Evolutionary conservation across 441 rosid genomes (phyloP).

Genomic region (Adansonia rubrostipa): DNA sequence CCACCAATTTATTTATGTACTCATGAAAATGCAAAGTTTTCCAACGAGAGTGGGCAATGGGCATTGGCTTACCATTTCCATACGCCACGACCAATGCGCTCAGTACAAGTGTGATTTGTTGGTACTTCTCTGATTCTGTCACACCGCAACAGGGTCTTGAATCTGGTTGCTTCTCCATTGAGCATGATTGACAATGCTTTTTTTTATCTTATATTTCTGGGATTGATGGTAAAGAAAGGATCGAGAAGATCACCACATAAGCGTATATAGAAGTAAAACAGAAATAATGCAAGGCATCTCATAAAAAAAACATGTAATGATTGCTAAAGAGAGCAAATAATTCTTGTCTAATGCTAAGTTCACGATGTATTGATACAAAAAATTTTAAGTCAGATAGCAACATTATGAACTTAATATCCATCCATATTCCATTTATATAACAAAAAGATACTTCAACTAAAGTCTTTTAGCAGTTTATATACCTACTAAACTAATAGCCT

Average conservation of each 20-base stretch:
- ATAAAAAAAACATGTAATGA: neutral
- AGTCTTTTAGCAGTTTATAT: neutral
- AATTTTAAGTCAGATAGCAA: conserved; percentile 16
- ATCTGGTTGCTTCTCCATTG: neutral
- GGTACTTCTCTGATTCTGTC: neutral
- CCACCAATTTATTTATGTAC: neutral
- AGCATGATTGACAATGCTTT: neutral
- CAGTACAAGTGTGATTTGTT: neutral
- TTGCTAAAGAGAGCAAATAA: neutral
- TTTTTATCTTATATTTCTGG: neutral
- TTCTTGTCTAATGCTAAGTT: neutral
- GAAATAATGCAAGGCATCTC: conserved; percentile 5
- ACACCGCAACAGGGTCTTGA: neutral
- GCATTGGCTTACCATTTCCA: neutral
- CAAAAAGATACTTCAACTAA: conserved; percentile 15
- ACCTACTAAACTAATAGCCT: conserved; percentile 8
- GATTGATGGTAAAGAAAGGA: neutral
- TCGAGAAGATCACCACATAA: neutral
- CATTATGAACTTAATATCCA: neutral
- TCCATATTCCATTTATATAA: neutral
- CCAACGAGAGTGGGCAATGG: neutral
- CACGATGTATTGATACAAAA: conserved; percentile 14
- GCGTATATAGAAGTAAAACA: neutral
- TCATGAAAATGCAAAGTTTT: neutral
- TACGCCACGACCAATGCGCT: neutral